phyloP scores from a whole-genome alignment of 176 grass and related monocot species.

The Triticum monococcum region DNA sequence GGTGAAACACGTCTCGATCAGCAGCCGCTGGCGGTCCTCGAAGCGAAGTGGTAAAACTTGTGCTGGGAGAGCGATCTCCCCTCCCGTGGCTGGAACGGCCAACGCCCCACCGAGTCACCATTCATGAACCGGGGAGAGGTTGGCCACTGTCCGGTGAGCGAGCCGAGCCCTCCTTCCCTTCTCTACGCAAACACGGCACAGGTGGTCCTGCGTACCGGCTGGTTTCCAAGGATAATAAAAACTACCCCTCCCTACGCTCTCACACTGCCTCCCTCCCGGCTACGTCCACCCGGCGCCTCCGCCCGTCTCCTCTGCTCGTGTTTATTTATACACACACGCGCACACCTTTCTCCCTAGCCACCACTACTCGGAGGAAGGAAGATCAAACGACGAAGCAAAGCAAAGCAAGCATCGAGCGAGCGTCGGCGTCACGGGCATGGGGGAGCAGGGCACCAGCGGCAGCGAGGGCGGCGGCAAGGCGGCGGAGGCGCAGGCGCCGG shows the following conservation, averaged over 20 bases:
- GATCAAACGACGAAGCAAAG: not conserved
- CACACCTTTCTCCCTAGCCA: not conserved
- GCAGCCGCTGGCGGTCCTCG: no score
- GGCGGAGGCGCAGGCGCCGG: not conserved
- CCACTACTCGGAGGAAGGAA: not conserved
- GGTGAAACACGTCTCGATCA: not conserved
- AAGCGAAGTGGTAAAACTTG: no score
- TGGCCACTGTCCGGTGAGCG: not conserved
- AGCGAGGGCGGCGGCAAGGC: not conserved
- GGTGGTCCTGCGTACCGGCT: conserved; percentile 42
- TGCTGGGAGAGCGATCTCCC: not conserved
- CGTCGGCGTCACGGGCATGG: conserved; percentile 14
- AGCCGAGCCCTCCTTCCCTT: not conserved
- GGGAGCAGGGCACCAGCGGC: conserved; percentile 29
- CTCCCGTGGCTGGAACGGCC: not conserved
- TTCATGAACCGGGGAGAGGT: not conserved
- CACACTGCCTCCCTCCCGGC: not conserved
- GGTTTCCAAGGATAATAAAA: conserved; percentile 22
- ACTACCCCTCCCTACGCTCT: not conserved
- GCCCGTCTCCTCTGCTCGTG: not conserved
- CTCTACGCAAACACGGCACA: not conserved
- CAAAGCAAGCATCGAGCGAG: not conserved
- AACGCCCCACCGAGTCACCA: not conserved
- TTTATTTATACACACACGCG: conserved; percentile 37
- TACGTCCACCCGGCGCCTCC: conserved; percentile 15